These are phyloP conservation scores for Ulvella scutata DNA, from an alignment of 139 green algal genomes.

Conservation along the genomic window DNA sequence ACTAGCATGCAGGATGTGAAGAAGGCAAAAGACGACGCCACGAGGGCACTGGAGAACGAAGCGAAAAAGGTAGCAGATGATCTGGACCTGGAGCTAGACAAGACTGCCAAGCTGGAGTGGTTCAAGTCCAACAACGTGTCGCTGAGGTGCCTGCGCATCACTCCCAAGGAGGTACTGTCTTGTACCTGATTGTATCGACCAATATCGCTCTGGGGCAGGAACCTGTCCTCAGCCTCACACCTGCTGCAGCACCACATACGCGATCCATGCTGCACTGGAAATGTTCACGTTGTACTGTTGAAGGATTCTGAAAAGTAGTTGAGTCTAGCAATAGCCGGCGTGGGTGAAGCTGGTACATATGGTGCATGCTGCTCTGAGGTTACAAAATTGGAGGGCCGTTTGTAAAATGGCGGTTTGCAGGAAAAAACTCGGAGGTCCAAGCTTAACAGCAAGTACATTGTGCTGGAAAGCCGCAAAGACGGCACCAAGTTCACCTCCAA, in stretches of 20 bases:
- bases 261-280: no score
- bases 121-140: slow-evolving; percentile 32
- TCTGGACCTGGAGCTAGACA: slow-evolving; percentile 68
- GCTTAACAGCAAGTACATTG: slow-evolving; percentile 58
- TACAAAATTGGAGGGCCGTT: no score
- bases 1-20: slow-evolving; percentile 8
- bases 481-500: slow-evolving; percentile 88
- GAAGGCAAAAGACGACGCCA: slow-evolving; percentile 1
- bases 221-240: no score
- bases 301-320: no score
- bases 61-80: slow-evolving; percentile 26
- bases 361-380: no score
- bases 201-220: no score
- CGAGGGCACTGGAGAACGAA: not conserved
- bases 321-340: no score
- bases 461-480: slow-evolving; percentile 84
- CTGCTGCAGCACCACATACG: no score
- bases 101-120: slow-evolving; percentile 88
- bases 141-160: slow-evolving; percentile 5
- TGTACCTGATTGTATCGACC: no score
- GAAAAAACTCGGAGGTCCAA: slow-evolving; percentile 69
- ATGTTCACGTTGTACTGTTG: no score
- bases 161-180: not conserved
- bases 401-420: no score
- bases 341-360: no score